Percentiles rank a stretch among this genome's conserved stretches.
These are phyloP conservation scores for Botrytis cinerea DNA, from an alignment of 2,329 filamentous ascomycete genomes.

Conservation along the genomic window DNA sequence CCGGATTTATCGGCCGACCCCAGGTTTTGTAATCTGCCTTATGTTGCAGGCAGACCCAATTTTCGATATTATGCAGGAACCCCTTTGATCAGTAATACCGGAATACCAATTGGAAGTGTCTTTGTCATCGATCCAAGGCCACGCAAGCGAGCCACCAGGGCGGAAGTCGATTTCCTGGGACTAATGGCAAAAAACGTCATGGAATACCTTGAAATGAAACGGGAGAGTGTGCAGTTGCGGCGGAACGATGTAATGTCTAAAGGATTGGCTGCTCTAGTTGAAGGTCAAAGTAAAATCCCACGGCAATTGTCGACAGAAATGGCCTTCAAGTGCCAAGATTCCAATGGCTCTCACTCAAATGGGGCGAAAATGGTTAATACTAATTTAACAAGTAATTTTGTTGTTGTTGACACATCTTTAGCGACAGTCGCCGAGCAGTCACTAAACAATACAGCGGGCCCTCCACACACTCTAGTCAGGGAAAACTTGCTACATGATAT, in stretches of 20 bases:
- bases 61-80: constrained; percentile 30
- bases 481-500: background rate
- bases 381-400: background rate
- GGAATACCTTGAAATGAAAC: constrained; percentile 59
- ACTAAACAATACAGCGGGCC: constrained; percentile 8
- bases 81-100: constrained; percentile 23
- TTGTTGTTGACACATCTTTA: background rate
- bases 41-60: constrained; percentile 25
- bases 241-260: constrained; percentile 53
- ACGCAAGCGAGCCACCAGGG: constrained; percentile 47
- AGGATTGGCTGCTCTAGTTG: constrained; percentile 54
- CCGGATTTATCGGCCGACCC: constrained; percentile 25
- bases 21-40: constrained; percentile 27
- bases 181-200: constrained; percentile 57
- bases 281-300: constrained; percentile 40
- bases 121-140: constrained; percentile 58
- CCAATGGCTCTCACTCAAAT: background rate
- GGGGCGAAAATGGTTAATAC: background rate
- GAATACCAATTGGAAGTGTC: constrained; percentile 54
- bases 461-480: background rate
- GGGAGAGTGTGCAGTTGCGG: constrained; percentile 51
- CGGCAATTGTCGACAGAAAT: background rate
- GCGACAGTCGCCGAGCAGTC: constrained; percentile 17
- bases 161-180: constrained; percentile 55
- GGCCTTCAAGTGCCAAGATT: constrained; percentile 3